Evolutionary conservation across 495 filamentous ascomycete species (phyloP), one percentile per base, ranked within the genome.

Genomic region (Annulohypoxylon stygium): DNA sequence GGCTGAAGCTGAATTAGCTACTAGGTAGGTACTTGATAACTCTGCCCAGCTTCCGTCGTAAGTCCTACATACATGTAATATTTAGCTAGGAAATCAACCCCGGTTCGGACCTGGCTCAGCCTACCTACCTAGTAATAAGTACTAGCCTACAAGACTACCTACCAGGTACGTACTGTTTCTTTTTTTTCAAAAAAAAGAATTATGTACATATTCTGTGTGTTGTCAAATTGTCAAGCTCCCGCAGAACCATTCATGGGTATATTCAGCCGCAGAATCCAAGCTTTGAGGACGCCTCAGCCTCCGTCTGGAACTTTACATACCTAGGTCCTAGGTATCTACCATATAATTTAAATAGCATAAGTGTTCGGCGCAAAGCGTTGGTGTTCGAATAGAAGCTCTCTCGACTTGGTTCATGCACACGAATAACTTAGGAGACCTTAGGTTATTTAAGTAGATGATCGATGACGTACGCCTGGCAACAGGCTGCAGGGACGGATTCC

Each of bases 381-480:
- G 16, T 7, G 53, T 59, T 57, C 25, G 10, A 30, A 34, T 36
- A 45, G 9, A 61, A 20, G 4, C 41, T 25, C n/a, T 59, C 23
- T 51, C n/a, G 43, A 41, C 43, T 51, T 16, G 57, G 14, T n/a
- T 39, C 16, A 34, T 12, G 33, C 60, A 26, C 4, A 58, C 45
- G 23, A 43, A 65, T 50, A 34, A 8, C 23, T 33, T 25, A 25
- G 16, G 8, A 65, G 34, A 30, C 9, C 26, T 67, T 36, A n/a
- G 36, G 33, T 55, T 39, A 3, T 1, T 61, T 10, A 16, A 45
- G 16, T 37, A 33, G 25, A 61, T 65, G 33, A 47, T 59, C 18
- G 61, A 73, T 73, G 70, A 73, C 70, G 70, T 63, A 69, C 23
- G 36, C 55, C 37, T 23, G 61, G 61, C 68, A 73, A 37, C 64